phyloP scores from a whole-genome alignment of 352 stramenopile species.

The Phytophthora tubulina region DNA sequence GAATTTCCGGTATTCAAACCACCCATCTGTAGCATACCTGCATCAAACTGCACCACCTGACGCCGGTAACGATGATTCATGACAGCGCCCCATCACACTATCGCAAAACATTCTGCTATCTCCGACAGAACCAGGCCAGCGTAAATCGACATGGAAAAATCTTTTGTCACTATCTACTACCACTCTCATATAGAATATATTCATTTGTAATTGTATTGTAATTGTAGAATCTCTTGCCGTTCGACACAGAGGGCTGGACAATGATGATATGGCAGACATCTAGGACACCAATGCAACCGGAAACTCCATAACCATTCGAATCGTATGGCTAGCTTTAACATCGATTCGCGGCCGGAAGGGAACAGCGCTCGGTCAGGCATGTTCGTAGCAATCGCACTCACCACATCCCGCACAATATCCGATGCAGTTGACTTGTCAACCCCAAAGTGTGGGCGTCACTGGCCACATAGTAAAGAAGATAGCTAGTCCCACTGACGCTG shows the following conservation, averaged over 20 bases:
- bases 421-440: constrained; percentile 7
- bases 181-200: constrained; percentile 16
- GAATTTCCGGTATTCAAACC: not conserved
- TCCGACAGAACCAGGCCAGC: constrained; percentile 14
- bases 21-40: constrained; percentile 6
- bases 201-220: not conserved
- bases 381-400: not conserved
- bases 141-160: constrained; percentile 7
- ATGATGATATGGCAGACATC: constrained; percentile 7
- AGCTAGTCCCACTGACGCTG: not conserved
- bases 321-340: constrained; percentile 4
- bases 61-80: not conserved
- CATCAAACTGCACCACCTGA: not conserved
- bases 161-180: constrained; percentile 1
- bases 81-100: not conserved
- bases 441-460: constrained; percentile 6
- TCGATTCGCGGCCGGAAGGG: no score
- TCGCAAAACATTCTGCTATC: constrained; percentile 3
- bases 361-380: not conserved
- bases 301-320: constrained; percentile 13
- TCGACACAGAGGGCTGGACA: constrained; percentile 1
- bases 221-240: constrained; percentile 11
- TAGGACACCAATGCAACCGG: not conserved
- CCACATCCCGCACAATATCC: not conserved
- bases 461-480: constrained; percentile 6